These are phyloP conservation scores for Aegilops umbellulata DNA, from an alignment of 176 grass and related monocot genomes.

Conservation along the genomic window DNA sequence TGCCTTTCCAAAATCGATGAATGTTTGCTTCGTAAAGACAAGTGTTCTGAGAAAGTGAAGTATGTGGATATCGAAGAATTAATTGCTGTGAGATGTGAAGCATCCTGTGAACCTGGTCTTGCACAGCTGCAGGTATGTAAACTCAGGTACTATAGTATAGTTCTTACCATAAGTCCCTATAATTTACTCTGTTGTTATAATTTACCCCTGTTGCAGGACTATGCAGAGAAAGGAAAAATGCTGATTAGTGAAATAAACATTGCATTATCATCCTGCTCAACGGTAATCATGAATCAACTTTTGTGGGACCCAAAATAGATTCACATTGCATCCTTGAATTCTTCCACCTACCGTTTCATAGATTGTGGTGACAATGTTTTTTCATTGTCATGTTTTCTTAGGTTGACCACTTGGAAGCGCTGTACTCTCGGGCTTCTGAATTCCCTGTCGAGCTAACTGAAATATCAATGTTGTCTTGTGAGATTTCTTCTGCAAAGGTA, in stretches of 20 bases:
- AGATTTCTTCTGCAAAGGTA: conserved; percentile 89
- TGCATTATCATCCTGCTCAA: conserved; percentile 62
- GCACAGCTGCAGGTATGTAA: conserved; percentile 60
- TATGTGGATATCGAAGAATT: conserved; percentile 67
- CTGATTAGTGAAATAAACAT: conserved; percentile 62
- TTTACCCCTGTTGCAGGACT: conserved; percentile 42
- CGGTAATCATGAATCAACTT: conserved; percentile 47
- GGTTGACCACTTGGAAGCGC: conserved; percentile 69
- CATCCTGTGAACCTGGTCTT: conserved; percentile 50
- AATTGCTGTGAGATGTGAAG: conserved; percentile 40
- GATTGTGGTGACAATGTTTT: conserved; percentile 14
- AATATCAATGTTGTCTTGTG: conserved; percentile 42
- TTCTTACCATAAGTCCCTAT: background rate
- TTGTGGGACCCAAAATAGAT: conserved; percentile 8
- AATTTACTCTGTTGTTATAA: conserved; percentile 26
- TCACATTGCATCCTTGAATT: conserved; percentile 11
- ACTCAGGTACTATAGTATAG: background rate
- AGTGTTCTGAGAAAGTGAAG: conserved; percentile 53
- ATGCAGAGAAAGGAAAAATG: conserved; percentile 52
- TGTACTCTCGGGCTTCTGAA: conserved; percentile 48
- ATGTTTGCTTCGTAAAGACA: conserved; percentile 28
- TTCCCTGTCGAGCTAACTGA: conserved; percentile 64
- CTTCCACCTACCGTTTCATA: conserved; percentile 22
- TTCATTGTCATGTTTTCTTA: conserved; percentile 36
- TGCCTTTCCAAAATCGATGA: conserved; percentile 61